Evolutionary conservation across 2,329 filamentous ascomycete species (phyloP).

Genomic region (Stachybotrys chartarum): DNA sequence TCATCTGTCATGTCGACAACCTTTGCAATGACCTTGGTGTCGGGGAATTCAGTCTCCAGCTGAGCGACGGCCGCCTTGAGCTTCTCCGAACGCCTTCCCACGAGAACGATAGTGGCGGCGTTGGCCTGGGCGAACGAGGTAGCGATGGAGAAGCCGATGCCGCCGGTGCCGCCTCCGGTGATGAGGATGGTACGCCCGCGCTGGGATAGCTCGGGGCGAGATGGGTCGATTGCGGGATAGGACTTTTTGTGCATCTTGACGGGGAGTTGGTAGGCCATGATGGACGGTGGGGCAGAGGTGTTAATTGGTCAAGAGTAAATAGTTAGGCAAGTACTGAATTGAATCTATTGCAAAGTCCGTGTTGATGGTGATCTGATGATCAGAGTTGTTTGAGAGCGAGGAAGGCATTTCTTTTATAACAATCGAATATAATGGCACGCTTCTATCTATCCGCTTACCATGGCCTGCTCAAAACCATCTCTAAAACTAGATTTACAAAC

Average conservation of each 20-base stretch:
- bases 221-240: slow-evolving; percentile 29
- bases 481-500: too few relatives aligned
- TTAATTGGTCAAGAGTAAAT: background rate
- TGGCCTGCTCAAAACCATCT: too few relatives aligned
- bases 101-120: slow-evolving; percentile 28
- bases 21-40: slow-evolving; percentile 9
- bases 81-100: slow-evolving; percentile 24
- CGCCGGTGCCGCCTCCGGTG: slow-evolving; percentile 55
- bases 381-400: too few relatives aligned
- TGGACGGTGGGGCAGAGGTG: background rate
- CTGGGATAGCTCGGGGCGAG: slow-evolving; percentile 29
- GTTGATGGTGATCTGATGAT: too few relatives aligned
- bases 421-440: too few relatives aligned
- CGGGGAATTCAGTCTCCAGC: slow-evolving; percentile 14
- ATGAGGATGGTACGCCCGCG: slow-evolving; percentile 50
- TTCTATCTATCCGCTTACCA: too few relatives aligned
- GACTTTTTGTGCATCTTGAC: slow-evolving; percentile 16
- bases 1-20: slow-evolving; percentile 18
- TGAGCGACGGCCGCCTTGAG: slow-evolving; percentile 1
- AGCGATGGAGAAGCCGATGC: slow-evolving; percentile 59
- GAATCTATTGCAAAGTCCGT: background rate
- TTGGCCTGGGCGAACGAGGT: slow-evolving; percentile 40
- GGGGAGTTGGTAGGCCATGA: background rate
- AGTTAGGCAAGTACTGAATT: too few relatives aligned
- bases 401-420: too few relatives aligned